Conservation (phyloP, 805 yeast species). For the Teunomyces pallodes region DNA sequence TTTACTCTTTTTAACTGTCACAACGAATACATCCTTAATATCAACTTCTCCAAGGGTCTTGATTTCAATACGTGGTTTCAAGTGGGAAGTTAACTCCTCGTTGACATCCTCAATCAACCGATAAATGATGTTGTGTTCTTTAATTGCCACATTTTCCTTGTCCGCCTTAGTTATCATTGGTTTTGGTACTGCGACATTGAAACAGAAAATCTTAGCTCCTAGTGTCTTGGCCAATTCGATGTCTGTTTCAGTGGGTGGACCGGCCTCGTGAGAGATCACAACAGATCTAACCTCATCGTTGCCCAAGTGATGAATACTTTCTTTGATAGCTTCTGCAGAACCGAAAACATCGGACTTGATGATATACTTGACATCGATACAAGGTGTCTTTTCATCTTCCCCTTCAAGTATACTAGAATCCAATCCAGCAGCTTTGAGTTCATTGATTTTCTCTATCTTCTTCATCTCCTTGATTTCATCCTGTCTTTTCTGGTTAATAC, state of each 20-base stretch:
- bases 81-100: constrained; percentile 51
- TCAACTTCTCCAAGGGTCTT: constrained; percentile 66
- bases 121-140: constrained; percentile 77
- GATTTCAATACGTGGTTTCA: constrained; percentile 66
- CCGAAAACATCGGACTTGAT: constrained; percentile 93
- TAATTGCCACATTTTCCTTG: constrained; percentile 53
- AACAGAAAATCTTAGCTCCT: constrained; percentile 71
- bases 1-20: constrained; percentile 56
- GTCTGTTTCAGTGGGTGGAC: constrained; percentile 57
- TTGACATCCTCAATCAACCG: constrained; percentile 84
- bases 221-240: constrained; percentile 39
- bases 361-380: constrained; percentile 52
- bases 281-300: constrained; percentile 75
- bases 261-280: constrained; percentile 76
- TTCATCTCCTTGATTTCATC: constrained; percentile 52
- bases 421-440: constrained; percentile 61
- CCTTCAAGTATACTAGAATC: constrained; percentile 45
- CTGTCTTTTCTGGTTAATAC: constrained; percentile 64
- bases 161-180: constrained; percentile 60
- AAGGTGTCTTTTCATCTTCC: constrained; percentile 21
- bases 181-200: constrained; percentile 69
- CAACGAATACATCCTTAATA: constrained; percentile 68
- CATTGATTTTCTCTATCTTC: constrained; percentile 52
- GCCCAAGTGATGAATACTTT: constrained; percentile 78
- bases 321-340: constrained; percentile 88